Percentiles rank a stretch among this genome's conserved stretches.
Evolutionary conservation across 345 rosid species (phyloP).

Genomic region (Sonneratia alba): DNA sequence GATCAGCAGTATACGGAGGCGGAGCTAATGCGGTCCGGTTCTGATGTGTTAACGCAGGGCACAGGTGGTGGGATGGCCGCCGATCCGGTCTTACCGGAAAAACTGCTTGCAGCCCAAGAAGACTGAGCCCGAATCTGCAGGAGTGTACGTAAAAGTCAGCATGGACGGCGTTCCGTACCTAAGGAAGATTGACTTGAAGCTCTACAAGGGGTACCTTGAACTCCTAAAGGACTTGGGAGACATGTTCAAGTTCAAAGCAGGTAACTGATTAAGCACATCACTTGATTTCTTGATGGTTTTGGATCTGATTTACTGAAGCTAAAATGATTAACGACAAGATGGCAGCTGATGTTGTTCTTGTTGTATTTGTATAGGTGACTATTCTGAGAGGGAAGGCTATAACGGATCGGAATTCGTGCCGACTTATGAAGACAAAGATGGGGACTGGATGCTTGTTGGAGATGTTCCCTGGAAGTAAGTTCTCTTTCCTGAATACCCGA

Average conservation of each 20-base stretch:
- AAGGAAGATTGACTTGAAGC: constrained; percentile 66
- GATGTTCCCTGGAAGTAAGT: constrained; percentile 81
- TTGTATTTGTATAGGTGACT: constrained; percentile 27
- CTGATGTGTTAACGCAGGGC: constrained; percentile 21
- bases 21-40: no score
- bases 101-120: constrained; percentile 39
- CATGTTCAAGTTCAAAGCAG: constrained; percentile 69
- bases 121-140: constrained; percentile 31
- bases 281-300: neutral
- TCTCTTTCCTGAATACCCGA: neutral
- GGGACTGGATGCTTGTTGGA: constrained; percentile 89
- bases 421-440: constrained; percentile 79
- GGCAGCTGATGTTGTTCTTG: neutral
- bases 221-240: constrained; percentile 52
- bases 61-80: constrained; percentile 83
- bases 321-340: no score
- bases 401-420: constrained; percentile 65
- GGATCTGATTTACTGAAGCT: neutral
- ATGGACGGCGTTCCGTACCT: constrained; percentile 88
- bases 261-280: constrained; percentile 7
- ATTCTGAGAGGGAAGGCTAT: constrained; percentile 66
- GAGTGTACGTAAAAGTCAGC: constrained; percentile 69
- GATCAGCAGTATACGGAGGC: neutral
- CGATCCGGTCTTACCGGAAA: constrained; percentile 55
- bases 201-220: constrained; percentile 44